Conservation (phyloP, 1,284 basidiomycete genomes). For the Cystobasidium pallidum region DNA sequence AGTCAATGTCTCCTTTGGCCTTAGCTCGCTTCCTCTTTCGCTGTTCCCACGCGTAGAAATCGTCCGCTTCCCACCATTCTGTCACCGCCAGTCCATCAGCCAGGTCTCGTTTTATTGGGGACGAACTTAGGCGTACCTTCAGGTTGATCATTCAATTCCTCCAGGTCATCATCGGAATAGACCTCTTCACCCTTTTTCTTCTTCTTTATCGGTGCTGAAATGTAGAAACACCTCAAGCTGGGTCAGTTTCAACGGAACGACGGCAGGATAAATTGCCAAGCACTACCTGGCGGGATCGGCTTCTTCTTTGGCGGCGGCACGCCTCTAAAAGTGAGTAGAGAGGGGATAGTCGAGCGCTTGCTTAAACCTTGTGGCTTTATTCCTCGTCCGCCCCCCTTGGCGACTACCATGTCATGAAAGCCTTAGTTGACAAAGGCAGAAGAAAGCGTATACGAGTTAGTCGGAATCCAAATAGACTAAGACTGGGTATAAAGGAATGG, state of each 20-base stretch:
- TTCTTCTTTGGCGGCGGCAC: conserved; percentile 31
- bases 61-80: conserved; percentile 44
- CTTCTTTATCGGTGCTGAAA: conserved; percentile 31
- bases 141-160: conserved; percentile 36
- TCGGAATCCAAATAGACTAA: too few species aligned
- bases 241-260: background rate
- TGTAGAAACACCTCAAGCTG: background rate
- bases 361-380: conserved; percentile 23
- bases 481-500: background rate
- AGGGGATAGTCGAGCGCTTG: conserved; percentile 7
- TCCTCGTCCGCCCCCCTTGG: conserved; percentile 32
- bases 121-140: conserved; percentile 10
- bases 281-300: conserved; percentile 28
- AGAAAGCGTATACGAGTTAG: too few species aligned
- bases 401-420: conserved; percentile 35
- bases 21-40: conserved; percentile 43
- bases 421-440: conserved; percentile 1
- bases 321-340: conserved; percentile 26
- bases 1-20: conserved; percentile 35
- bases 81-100: background rate
- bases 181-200: conserved; percentile 43
- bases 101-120: background rate
- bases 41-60: conserved; percentile 40
- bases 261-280: too few species aligned
- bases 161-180: conserved; percentile 40